Evolutionary conservation across 805 yeast species (phyloP).

Genomic region (Starmerella ratchasimensis): DNA sequence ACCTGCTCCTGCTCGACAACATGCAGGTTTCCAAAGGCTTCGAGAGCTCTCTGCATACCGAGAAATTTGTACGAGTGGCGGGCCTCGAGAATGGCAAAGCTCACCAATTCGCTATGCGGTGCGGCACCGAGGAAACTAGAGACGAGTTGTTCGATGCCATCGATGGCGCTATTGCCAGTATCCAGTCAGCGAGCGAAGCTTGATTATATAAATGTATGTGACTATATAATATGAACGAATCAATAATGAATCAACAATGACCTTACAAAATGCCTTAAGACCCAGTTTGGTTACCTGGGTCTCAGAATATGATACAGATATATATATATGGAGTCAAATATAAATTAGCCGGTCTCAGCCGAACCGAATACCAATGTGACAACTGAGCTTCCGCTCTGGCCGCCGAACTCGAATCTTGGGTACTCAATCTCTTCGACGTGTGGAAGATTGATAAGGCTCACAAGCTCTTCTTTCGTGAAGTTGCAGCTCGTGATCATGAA

Average conservation of each 20-base stretch:
- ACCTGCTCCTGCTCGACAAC: constrained; percentile 49
- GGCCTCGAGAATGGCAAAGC: constrained; percentile 55
- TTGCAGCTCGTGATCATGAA: constrained; percentile 82
- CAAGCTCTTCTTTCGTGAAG: constrained; percentile 71
- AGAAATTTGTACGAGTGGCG: constrained; percentile 66
- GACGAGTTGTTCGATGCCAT: constrained; percentile 38
- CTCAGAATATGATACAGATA: too few relatives aligned
- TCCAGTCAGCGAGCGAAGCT: neutral
- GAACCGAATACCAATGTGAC: constrained; percentile 69
- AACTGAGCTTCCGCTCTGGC: constrained; percentile 73
- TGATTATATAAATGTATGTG: neutral
- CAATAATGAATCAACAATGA: neutral
- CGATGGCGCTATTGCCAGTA: constrained; percentile 1
- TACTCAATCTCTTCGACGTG: constrained; percentile 38
- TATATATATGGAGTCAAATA: neutral
- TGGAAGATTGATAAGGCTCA: constrained; percentile 26
- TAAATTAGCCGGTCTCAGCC: too few relatives aligned
- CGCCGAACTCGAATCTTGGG: constrained; percentile 81
- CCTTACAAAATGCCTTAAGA: too few relatives aligned
- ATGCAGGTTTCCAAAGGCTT: constrained; percentile 64
- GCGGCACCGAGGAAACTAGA: constrained; percentile 49
- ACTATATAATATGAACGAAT: neutral
- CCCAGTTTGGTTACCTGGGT: too few relatives aligned
- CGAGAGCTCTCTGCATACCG: constrained; percentile 71
- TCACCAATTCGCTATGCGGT: constrained; percentile 68